Base-by-base conservation (phyloP, 805 yeast genomes). In the Kazachstania psychrophila region DNA sequence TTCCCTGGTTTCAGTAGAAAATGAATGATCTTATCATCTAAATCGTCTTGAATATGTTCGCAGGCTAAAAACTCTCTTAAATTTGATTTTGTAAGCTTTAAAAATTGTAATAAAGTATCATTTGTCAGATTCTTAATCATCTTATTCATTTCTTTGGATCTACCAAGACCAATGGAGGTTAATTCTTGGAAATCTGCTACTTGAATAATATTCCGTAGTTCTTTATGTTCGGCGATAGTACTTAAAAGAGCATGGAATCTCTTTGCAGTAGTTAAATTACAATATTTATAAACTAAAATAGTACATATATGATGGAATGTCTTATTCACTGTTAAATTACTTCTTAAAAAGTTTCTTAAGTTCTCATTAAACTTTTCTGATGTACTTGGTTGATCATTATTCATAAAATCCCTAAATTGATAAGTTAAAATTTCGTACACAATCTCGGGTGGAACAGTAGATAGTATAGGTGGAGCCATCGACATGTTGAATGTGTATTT, bases 121-220 rank as follows among this genome's bases (percentile, higher is more conserved):
- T 79, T 68, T 0, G 95, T 87, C 28, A 87, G 85, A 83, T 84
- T 83, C 59, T 87, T 94, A 48, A 87, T 87, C 59, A 83, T 94
- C 58, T 75, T 79, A 61, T 83, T 88, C 95, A 87, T 87, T 47
- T 79, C 72, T 9, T 83, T 85, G 0, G 96, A 82, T 45, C 96
- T 68, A 2, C 96, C 96, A 33, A 87, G 67, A 0, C 96, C 96
- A 33, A 88, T 77, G 0, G 89, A 79, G 1, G 96, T 86, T 58
- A 87, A 80, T 47, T 83, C 89, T 51, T 83, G 82, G 50, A 87
- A 88, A 62, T 87, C 96, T 48, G 88, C 71, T 36, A 79, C 76
- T 47, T 77, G 76, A 15, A 84, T 89, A 25, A 49, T 44, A 41
- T 68, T 72, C 13, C 80, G 79, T 33, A 78, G 60, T 29, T 65